phyloP scores from a whole-genome alignment of 441 rosid genomes.

The Biscutella auriculata region DNA sequence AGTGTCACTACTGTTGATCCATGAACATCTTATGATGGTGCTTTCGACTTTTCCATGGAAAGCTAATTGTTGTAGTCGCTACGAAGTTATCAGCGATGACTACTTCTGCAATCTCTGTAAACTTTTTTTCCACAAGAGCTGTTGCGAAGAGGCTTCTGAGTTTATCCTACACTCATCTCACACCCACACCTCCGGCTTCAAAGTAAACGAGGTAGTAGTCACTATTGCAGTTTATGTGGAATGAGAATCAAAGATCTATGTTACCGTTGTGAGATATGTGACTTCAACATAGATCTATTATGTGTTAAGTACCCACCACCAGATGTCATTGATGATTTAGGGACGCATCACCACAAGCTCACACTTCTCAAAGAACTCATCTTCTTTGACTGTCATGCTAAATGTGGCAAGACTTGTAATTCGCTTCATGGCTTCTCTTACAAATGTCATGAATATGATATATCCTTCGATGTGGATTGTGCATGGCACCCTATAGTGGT shows the following conservation, averaged over 20 bases:
- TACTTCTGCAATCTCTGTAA: not conserved
- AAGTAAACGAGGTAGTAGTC: not conserved
- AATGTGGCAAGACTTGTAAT: not conserved
- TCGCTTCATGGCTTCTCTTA: not conserved
- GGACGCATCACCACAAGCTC: not conserved
- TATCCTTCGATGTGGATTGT: not conserved
- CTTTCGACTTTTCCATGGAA: not conserved
- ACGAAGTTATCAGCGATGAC: not conserved
- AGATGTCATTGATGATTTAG: not conserved
- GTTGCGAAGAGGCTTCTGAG: not conserved
- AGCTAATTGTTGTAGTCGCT: not conserved
- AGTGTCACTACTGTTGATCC: not conserved
- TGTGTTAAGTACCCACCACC: not conserved
- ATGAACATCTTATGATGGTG: not conserved
- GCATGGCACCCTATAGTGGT: not conserved
- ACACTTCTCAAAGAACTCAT: not conserved
- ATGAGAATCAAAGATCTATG: not conserved
- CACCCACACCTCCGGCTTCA: not conserved
- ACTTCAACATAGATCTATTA: not conserved
- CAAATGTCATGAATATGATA: not conserved
- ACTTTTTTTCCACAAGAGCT: not conserved
- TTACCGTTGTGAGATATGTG: not conserved
- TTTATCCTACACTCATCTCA: not conserved
- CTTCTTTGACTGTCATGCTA: not conserved
- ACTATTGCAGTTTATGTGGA: not conserved